phyloP scores from a whole-genome alignment of 2,329 filamentous ascomycete genomes.

The Arthrobotrys megalospora region DNA sequence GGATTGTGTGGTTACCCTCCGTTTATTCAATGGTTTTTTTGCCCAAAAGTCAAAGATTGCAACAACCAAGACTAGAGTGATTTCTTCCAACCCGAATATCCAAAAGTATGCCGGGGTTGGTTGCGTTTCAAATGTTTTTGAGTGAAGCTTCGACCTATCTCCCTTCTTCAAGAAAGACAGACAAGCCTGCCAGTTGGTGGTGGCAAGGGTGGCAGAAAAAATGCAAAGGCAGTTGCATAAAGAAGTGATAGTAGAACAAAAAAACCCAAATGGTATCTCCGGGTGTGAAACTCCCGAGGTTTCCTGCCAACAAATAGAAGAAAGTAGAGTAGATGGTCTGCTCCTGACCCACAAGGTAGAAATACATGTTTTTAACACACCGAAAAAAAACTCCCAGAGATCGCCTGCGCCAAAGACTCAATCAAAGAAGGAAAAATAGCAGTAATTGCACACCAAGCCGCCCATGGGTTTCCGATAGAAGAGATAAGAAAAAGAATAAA shows the following conservation, averaged over 20 bases:
- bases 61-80: background rate
- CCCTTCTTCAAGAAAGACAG: background rate
- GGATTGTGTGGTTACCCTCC: background rate
- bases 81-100: constrained; percentile 4
- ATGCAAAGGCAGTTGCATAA: constrained; percentile 19
- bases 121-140: constrained; percentile 33
- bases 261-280: constrained; percentile 20
- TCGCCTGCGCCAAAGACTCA: constrained; percentile 36
- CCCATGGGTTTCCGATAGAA: constrained; percentile 39
- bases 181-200: constrained; percentile 42
- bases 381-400: constrained; percentile 41
- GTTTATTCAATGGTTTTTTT: constrained; percentile 11
- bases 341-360: constrained; percentile 17
- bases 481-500: constrained; percentile 43
- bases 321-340: constrained; percentile 12
- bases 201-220: constrained; percentile 3
- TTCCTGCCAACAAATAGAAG: constrained; percentile 31
- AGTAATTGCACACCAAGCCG: constrained; percentile 43
- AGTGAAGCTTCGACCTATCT: constrained; percentile 52
- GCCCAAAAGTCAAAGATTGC: background rate
- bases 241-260: background rate
- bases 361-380: constrained; percentile 45
- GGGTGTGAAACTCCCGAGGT: constrained; percentile 28
- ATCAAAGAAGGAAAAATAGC: constrained; percentile 5
- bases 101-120: background rate